phyloP scores from a whole-genome alignment of 805 yeast species.

The Maudiozyma turicensis region DNA sequence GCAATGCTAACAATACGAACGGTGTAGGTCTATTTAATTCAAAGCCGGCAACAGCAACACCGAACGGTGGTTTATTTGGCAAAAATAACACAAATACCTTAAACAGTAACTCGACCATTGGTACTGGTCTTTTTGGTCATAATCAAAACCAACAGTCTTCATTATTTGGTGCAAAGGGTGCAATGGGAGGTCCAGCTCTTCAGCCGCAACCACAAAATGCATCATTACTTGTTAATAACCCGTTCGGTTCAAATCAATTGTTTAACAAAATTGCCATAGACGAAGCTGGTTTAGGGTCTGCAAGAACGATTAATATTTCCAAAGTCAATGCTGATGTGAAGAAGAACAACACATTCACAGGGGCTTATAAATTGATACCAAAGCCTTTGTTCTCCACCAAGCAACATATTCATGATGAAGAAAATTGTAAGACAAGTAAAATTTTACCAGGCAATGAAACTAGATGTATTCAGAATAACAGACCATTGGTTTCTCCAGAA shows the following conservation, averaged over 20 bases:
- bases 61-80: conserved; percentile 5
- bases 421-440: not conserved
- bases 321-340: conserved; percentile 40
- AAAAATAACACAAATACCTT: not conserved
- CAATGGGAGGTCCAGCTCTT: not conserved
- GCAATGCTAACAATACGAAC: conserved; percentile 13
- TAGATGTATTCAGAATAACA: not conserved
- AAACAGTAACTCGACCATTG: not conserved
- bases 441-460: not conserved
- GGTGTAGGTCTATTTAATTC: conserved; percentile 18
- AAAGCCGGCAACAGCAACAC: conserved; percentile 24
- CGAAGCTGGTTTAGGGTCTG: conserved; percentile 7
- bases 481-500: not conserved
- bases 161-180: not conserved
- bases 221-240: not conserved
- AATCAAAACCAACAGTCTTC: conserved; percentile 4
- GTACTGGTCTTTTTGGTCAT: conserved; percentile 33
- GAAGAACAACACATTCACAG: conserved; percentile 46
- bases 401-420: not conserved
- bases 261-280: not conserved
- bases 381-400: conserved; percentile 40
- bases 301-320: conserved; percentile 37
- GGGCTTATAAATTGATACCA: conserved; percentile 57
- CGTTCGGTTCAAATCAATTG: conserved; percentile 1
- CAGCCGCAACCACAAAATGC: not conserved